Evolutionary conservation across 257 asterid species (phyloP), one percentile per base, ranked within the genome.

Genomic region (Handroanthus guayacan): DNA sequence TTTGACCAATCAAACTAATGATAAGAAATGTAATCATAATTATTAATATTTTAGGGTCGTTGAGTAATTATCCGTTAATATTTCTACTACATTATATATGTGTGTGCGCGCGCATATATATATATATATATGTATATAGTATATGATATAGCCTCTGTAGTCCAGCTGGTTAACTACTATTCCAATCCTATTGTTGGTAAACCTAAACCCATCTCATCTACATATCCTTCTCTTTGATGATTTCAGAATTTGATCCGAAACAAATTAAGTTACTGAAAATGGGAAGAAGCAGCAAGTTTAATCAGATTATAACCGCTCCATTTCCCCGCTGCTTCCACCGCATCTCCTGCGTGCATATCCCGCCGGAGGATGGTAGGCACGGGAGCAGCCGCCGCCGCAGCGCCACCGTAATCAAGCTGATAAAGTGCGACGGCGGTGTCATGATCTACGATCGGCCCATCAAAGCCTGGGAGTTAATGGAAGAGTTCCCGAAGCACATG

Each of bases 401-500:
- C 66, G 3, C 14, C 61, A 2, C 72, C 2, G 60, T 54, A 5
- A 71, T 82, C 67, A 72, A 77, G 52, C 70, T 85, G 34, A 69
- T 88, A 5, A 82, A 73, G 50, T 52, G 63, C 41, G 89, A 84
- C 63, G 92, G 92, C 61, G 78, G 39, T 6, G 89, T 86, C 8
- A 38, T 9, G 57, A 75, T 74, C 78, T 88, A 88, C 84, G 72
- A 79, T 62, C 84, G 86, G 0, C 84, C 90, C 3, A 44, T 86
- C 56, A 72, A 64, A 2, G 92, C 87, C 0, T 38, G 66, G 69
- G 84, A 86, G 73, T 41, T 88, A 6, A 77, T 84, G 86, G 79
- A 82, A 69, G 87, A 86, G 77, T 82, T 80, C 47, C 92, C 92
- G 0, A 88, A 86, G 48, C 90, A 88, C 87, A 61, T 88, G 84